These are phyloP conservation scores for Picea sitchensis DNA, from an alignment of 75 land plant genomes.

Conservation along the genomic window DNA sequence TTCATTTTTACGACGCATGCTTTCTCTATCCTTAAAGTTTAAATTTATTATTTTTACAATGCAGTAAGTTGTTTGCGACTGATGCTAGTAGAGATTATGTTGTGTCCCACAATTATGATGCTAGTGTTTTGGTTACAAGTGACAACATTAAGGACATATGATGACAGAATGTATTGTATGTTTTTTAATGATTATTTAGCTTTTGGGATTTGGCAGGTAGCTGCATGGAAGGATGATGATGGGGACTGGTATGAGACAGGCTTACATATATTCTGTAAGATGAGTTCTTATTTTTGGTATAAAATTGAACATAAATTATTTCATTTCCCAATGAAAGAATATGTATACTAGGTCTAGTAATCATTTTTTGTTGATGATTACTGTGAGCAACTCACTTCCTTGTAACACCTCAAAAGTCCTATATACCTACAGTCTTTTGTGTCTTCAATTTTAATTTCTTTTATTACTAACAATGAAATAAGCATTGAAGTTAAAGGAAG, in stretches of 20 bases:
- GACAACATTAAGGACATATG: neutral
- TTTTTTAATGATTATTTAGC: neutral
- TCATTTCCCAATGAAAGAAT: too few relatives aligned
- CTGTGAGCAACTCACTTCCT: neutral
- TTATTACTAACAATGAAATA: too few relatives aligned
- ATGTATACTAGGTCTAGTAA: neutral
- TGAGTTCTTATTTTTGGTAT: neutral
- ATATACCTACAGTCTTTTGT: too few relatives aligned
- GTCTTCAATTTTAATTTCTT: too few relatives aligned
- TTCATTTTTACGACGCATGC: neutral
- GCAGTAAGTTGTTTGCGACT: neutral
- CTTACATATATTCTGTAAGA: slow-evolving; percentile 97
- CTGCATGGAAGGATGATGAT: slow-evolving; percentile 98
- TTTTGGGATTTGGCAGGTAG: slow-evolving; percentile 49
- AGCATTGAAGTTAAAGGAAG: too few relatives aligned
- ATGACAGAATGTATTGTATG: neutral
- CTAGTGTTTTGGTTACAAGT: neutral
- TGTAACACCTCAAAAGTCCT: too few relatives aligned
- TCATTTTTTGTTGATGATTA: neutral
- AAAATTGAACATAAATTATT: neutral
- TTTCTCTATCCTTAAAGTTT: neutral
- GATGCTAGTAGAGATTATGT: neutral
- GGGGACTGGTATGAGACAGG: slow-evolving; percentile 99
- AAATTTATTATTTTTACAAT: neutral
- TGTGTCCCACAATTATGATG: neutral